phyloP scores from a whole-genome alignment of 169 alveolate genomes.

The Cryptosporidium tyzzeri region DNA sequence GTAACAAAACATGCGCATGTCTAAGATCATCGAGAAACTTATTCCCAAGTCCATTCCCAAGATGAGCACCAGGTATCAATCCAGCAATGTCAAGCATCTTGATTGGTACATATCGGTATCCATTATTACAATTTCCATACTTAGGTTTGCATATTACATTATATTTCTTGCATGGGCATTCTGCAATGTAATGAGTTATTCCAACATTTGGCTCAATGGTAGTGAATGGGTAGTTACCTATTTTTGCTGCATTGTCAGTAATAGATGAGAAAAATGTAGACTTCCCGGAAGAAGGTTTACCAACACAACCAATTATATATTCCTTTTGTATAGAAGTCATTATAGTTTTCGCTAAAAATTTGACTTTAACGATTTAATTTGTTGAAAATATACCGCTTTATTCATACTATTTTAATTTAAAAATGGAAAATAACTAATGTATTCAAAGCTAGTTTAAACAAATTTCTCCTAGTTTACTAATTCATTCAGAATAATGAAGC shows the following conservation, averaged over 20 bases:
- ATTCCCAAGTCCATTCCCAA: slow-evolving; percentile 82
- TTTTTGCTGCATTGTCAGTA: slow-evolving; percentile 81
- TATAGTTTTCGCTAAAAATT: neutral
- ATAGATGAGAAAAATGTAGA: slow-evolving; percentile 81
- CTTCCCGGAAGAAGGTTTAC: slow-evolving; percentile 84
- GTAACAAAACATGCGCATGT: slow-evolving; percentile 80
- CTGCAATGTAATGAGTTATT: slow-evolving; percentile 76
- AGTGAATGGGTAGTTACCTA: slow-evolving; percentile 82
- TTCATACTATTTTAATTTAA: no score
- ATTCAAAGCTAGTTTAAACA: no score
- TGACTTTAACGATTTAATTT: neutral
- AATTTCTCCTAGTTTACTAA: neutral
- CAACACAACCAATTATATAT: slow-evolving; percentile 83
- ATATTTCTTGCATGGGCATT: slow-evolving; percentile 80
- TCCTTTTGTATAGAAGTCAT: slow-evolving; percentile 61
- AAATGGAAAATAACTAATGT: neutral
- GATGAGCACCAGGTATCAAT: slow-evolving; percentile 80
- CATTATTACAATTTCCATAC: slow-evolving; percentile 78
- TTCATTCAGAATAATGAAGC: neutral
- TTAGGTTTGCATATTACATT: slow-evolving; percentile 78
- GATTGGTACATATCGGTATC: slow-evolving; percentile 79
- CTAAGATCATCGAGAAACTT: slow-evolving; percentile 81
- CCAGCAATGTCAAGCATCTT: slow-evolving; percentile 82
- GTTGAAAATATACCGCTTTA: neutral
- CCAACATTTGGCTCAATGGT: slow-evolving; percentile 83